Evolutionary conservation across 1,284 basidiomycete genomes (phyloP), one percentile per base, ranked within the genome.

Genomic region (Sutorius eximius): DNA sequence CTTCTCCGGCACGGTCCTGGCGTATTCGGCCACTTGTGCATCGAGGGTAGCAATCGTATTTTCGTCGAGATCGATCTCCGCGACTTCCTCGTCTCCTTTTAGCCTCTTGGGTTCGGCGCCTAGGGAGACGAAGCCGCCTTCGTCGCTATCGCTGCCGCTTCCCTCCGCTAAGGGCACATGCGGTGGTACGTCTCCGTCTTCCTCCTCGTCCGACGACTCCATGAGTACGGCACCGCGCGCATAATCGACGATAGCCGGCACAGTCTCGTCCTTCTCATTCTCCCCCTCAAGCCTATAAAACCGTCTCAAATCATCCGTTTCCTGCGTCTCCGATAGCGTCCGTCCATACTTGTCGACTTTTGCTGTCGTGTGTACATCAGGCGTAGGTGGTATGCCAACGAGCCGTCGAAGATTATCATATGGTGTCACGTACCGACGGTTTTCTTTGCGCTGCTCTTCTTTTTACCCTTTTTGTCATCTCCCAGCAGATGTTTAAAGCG

Each of bases 271-370:
- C 8, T 1, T 52, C 0, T 18, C 57, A 18, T 76, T 75, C 22
- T 77, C 75, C n/a, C 68, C 73, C 51, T 83, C 82, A 18, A 95
- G 75, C 34, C 85, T 86, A 71, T 98, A 96, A 74, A 93, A 96
- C 45, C 87, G 82, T 61, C 85, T 85, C 49, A 97, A 73, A 61
- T 88, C 84, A 56, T 95, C 91, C 56, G 82, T 79, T 51, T 90
- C 85, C 52, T 89, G 83, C 8, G 78, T 82, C 29, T 79, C 77
- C 30, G 86, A 79, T n/a, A 95, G 69, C 18, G 80, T 77, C 45
- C 95, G 82, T 12, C 95, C 95, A 70, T 95, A 97, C 74, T 96
- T 97, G 80, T 98, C 96, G 47, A 95, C 90, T 58, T 80, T 83
- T 42, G 75, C 83, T 83, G 70, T 60, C 49, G 32, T 41, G 2